phyloP scores from a whole-genome alignment of 768 basidiomycete species.

The Leccinum olivaceopallidum region DNA sequence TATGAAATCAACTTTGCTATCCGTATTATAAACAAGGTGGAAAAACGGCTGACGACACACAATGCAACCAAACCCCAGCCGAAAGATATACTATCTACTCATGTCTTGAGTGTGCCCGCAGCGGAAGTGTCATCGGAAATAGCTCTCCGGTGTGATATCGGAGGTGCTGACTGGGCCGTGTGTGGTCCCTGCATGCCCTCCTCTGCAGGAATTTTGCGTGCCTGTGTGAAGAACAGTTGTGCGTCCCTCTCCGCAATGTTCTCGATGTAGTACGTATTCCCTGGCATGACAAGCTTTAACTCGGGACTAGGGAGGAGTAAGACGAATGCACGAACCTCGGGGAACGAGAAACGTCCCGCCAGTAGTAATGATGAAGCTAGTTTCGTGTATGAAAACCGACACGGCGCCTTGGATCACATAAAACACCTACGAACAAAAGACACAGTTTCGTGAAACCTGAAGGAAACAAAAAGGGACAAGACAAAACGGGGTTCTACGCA shows the following conservation, averaged over 20 bases:
- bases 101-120: constrained; percentile 19
- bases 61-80: not conserved
- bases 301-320: not conserved
- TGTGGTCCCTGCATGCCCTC: constrained; percentile 28
- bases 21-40: constrained; percentile 1
- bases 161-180: constrained; percentile 31
- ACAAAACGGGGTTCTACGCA: constrained; percentile 39
- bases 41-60: not conserved
- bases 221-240: constrained; percentile 91
- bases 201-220: constrained; percentile 48
- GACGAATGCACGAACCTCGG: constrained; percentile 56
- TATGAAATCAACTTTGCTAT: not conserved
- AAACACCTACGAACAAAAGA: constrained; percentile 50
- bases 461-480: not conserved
- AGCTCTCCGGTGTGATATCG: constrained; percentile 28
- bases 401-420: constrained; percentile 89
- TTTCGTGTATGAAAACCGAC: constrained; percentile 79
- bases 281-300: constrained; percentile 38
- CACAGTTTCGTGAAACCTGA: not conserved
- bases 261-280: constrained; percentile 88
- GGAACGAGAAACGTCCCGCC: constrained; percentile 92
- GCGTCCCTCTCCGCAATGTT: constrained; percentile 83
- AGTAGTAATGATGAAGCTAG: constrained; percentile 71
- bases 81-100: not conserved
- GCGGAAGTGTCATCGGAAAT: constrained; percentile 25